Evolutionary conservation across 257 asterid genomes (phyloP).

Genomic region (Solanum habrochaites): DNA sequence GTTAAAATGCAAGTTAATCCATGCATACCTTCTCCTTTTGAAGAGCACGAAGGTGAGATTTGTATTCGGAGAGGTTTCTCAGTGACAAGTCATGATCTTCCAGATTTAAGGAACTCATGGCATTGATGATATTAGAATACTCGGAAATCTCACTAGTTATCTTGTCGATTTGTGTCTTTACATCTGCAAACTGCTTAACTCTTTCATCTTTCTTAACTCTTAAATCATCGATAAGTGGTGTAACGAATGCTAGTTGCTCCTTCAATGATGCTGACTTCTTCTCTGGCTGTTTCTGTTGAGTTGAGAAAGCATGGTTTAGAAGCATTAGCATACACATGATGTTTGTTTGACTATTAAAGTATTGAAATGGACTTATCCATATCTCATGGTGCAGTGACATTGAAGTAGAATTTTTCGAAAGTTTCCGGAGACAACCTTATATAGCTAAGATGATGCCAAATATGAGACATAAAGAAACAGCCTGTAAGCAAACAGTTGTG

Average conservation of each 20-base stretch:
- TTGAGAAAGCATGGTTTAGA: neutral
- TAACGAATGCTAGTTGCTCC: slow-evolving; percentile 1
- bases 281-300: slow-evolving; percentile 1
- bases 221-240: slow-evolving; percentile 3
- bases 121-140: neutral
- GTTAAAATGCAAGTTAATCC: neutral
- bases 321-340: neutral
- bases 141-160: slow-evolving; percentile 2
- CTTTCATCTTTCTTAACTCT: slow-evolving; percentile 2
- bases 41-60: slow-evolving; percentile 2
- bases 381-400: neutral
- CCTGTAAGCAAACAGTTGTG: neutral
- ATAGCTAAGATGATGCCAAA: neutral
- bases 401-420: neutral
- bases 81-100: slow-evolving; percentile 3
- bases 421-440: neutral
- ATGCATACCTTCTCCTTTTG: slow-evolving; percentile 8
- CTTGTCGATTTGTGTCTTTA: slow-evolving; percentile 6
- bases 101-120: neutral
- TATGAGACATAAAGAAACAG: neutral
- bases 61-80: slow-evolving; percentile 6
- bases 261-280: slow-evolving; percentile 1
- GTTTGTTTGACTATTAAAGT: neutral
- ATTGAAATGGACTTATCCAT: neutral
- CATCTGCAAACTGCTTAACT: neutral